Base-by-base conservation (phyloP, 2,329 filamentous ascomycete species). In the Apiospora hydei region DNA sequence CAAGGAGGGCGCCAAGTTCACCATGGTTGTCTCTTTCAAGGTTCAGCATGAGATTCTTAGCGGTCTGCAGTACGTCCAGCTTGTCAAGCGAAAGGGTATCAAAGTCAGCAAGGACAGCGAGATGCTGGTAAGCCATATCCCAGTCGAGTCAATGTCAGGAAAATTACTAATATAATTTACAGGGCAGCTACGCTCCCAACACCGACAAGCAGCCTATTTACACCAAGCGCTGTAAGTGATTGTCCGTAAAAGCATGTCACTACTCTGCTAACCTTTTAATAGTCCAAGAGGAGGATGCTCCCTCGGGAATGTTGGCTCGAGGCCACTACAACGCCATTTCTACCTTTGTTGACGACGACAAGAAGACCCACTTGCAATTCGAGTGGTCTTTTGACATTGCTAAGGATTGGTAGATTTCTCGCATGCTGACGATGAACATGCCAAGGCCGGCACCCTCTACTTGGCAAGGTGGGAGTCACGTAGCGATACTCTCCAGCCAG, bases 1-100 rank as follows among this genome's bases (percentile, higher is more conserved):
- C 87, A 99, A 98, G 89, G 96, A 98, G 84, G 95, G 94, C 71
- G 90, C 93, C 77, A 93, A 91, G 78, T 99, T 98, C 87, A 94
- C 93, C 84, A 98, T 98, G 94, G 95, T 93, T 82, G 95, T 93
- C 72, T 90, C 90, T 74, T 99, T 98, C 89, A 93, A 95, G 85
- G 96, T 99, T 66, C 95, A 99, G 87, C 95, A 98, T 83, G 93
- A 98, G 84, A 96, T 99, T 76, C 89, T 98, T 71, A 96, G 94
- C 78, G 96, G 96, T 66, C 85, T 99, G 81, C 97, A 98, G 86
- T 99, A 98, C 83, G 90, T 99, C 72, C 96, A 99, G 85, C 89
- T 95, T 53, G 93, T 98, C 74, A 97, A 96, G 89, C 89, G 95
- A 78, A 95, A 95, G 88, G 93, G 94, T 71, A 88, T 98, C 81